phyloP scores from a whole-genome alignment of 169 alveolate species.

The Hammondia hammondi region DNA sequence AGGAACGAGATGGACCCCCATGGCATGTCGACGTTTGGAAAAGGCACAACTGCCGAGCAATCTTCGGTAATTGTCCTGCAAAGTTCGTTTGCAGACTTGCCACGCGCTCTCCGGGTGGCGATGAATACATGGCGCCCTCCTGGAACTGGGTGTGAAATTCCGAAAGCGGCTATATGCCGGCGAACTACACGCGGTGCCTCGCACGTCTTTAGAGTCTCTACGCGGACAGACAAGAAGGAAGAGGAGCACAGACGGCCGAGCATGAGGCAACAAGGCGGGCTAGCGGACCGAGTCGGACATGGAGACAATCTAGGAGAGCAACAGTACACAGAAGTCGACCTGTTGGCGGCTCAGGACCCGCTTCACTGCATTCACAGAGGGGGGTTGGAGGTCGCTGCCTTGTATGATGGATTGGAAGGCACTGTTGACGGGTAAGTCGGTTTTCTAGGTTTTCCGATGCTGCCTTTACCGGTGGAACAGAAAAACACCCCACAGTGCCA shows the following conservation, averaged over 20 bases:
- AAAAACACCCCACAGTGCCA: not conserved
- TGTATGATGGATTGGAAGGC: slow-evolving; percentile 15
- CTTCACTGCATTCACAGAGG: not conserved
- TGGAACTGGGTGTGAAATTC: not conserved
- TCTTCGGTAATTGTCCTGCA: not conserved
- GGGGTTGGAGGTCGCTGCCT: not conserved
- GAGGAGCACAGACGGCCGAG: not conserved
- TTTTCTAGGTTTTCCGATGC: too few species aligned
- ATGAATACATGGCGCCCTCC: not conserved
- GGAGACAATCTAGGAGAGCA: too few species aligned
- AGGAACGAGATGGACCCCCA: not conserved
- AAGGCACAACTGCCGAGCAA: not conserved
- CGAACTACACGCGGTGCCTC: too few species aligned
- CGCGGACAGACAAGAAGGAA: not conserved
- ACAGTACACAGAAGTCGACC: too few species aligned
- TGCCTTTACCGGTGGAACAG: not conserved
- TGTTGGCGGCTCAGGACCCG: too few species aligned
- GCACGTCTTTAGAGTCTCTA: not conserved
- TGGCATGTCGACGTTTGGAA: not conserved
- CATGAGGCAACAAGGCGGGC: too few species aligned
- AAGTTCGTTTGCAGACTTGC: not conserved
- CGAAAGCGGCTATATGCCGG: not conserved
- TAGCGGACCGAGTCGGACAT: too few species aligned
- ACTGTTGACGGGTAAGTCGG: slow-evolving; percentile 29
- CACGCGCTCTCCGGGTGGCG: not conserved